Conservation (phyloP, 306 rosid species). For the Nissolia schottii region DNA sequence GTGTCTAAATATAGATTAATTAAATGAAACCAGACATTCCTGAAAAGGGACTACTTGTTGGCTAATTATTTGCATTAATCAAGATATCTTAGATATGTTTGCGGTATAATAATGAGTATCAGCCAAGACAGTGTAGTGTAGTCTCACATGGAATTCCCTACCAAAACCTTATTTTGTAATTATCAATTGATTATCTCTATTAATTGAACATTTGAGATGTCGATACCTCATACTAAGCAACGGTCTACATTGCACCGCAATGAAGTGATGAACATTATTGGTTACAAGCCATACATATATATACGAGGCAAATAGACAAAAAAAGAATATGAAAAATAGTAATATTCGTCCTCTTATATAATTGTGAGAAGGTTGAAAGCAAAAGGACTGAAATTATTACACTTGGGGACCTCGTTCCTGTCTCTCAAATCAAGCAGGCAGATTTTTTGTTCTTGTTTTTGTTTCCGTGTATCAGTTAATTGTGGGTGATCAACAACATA, state of each 20-base stretch:
- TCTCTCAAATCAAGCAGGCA: background rate
- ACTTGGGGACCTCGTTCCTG: background rate
- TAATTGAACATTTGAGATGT: background rate
- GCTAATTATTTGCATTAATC: background rate
- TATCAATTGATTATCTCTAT: background rate
- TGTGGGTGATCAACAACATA: background rate
- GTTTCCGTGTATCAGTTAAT: background rate
- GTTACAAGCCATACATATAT: background rate
- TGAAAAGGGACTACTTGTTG: background rate
- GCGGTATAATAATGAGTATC: background rate
- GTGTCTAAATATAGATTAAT: background rate
- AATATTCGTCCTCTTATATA: background rate
- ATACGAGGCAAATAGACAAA: background rate
- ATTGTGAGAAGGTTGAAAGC: conserved; percentile 3
- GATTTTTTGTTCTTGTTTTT: background rate
- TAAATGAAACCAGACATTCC: background rate
- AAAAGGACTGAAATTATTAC: background rate
- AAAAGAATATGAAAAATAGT: background rate
- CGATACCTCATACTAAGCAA: background rate
- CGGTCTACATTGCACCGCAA: background rate
- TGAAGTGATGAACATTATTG: background rate
- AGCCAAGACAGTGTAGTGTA: background rate
- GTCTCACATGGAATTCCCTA: background rate
- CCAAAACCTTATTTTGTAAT: background rate
- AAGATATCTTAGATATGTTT: background rate